Conservation (phyloP, 257 asterid genomes). For the Jaltomata sinuosa region DNA sequence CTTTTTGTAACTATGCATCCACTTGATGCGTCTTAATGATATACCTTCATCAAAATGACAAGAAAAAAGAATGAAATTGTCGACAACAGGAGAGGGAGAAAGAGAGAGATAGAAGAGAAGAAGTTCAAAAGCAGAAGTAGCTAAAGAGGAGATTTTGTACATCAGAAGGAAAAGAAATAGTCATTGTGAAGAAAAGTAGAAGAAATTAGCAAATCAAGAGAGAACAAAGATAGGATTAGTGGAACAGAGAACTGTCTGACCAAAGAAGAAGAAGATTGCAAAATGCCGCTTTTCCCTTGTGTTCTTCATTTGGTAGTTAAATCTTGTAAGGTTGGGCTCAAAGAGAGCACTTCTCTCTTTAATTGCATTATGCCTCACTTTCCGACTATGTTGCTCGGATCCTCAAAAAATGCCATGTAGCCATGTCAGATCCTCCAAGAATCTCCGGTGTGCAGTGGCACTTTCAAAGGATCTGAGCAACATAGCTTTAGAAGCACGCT, state of each 20-base stretch:
- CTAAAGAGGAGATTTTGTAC: neutral
- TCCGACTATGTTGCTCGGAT: neutral
- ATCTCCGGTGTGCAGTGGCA: neutral
- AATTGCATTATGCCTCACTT: neutral
- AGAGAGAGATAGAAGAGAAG: neutral
- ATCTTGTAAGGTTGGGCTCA: neutral
- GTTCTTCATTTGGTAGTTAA: neutral
- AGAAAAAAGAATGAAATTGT: neutral
- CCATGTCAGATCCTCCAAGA: neutral
- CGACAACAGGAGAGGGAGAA: neutral
- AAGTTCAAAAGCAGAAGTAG: neutral
- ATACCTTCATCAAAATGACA: neutral
- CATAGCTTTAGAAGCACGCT: neutral
- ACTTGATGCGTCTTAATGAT: neutral
- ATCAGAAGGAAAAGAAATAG: neutral
- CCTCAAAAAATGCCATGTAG: neutral
- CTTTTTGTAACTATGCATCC: neutral
- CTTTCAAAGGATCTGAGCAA: neutral
- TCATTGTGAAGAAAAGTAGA: neutral
- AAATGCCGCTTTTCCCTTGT: neutral
- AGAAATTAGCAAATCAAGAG: neutral
- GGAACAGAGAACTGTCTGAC: neutral
- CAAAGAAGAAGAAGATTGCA: neutral
- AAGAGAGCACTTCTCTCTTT: neutral
- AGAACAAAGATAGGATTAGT: neutral